Base-by-base conservation (phyloP, 768 basidiomycete species). In the Coprinopsis cinerea region DNA sequence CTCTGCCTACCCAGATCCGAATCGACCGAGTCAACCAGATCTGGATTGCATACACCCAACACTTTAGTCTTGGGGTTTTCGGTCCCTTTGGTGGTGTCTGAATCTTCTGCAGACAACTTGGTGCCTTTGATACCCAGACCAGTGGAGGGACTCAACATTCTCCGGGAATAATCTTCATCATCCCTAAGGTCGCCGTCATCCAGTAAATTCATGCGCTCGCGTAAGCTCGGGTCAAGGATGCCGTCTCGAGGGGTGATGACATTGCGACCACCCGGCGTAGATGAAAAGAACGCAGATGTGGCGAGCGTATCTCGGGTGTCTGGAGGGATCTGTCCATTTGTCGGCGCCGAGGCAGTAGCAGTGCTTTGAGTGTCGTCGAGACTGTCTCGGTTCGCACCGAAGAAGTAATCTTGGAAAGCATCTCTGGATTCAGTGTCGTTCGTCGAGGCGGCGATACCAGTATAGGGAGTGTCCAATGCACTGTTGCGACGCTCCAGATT, bases 121-220 rank as follows among this genome's bases (percentile, higher is more conserved):
- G 11, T 23, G 11, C 41, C 23, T 6, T 43, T 43, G 22, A 18
- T 4, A 25, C 5, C 27, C n/a, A 28, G 6, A 6, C 10, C 7
- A 40, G 44, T 13, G 14, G 27, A 5, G 20, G 44, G 44, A 23
- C 44, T 45, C 15, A 52, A 41, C 22, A 52, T 39, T 39, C 44
- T 39, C 35, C 75, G 67, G 18, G 74, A 75, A 64, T 80, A 79
- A 52, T 80, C 81, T 52, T 79, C 75, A 24, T 78, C 73, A 55
- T 83, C 79, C 53, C 64, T 67, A 15, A 64, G 63, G 26, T 55
- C 59, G 23, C 57, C 60, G 24, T 66, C 65, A 23, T 62, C 59
- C 24, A 53, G 57, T 36, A 55, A 54, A 52, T 61, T 57, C 57
- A 67, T 50, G 42, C 72, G 58, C 51, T 66, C 62, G 49, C 70